Evolutionary conservation across 495 filamentous ascomycete genomes (phyloP), one percentile per base, ranked within the genome.

Genomic region (Cercophora samala): DNA sequence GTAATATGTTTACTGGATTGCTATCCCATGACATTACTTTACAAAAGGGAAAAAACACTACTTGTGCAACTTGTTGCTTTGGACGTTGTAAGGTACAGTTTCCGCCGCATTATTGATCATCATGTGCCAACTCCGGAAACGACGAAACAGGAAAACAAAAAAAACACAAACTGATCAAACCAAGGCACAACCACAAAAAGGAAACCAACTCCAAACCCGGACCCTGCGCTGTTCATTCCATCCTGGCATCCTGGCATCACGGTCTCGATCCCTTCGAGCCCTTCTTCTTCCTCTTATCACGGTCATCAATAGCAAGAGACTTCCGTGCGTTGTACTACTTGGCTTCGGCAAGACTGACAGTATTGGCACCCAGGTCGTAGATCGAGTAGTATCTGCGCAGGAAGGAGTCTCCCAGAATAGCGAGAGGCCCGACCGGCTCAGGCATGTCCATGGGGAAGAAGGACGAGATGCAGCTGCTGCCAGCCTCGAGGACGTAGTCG

Each of bases 371-470:
- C 52, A 97, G 82, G 79, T 99, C 91, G 74, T 98, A 99, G 74
- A 98, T 90, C 66, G 92, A 96, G 86, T 98, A 99, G 88, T 91
- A 99, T 79, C 84, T 92, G 78, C 96, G 87, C 75, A 99, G 87
- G 91, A 99, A 99, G 58, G 96, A 90, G 79, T 99, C 96, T 72
- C 96, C 96, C 37, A 99, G 87, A 68, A 99, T 98, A 56, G 92
- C 96, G 62, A 99, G 85, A 65, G 96, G 96, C 18, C 96, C 95
- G 66, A 90, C 88, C 5, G 93, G 93, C 73, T 89, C 90, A 23
- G 91, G 92, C 86, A 97, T 91, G 79, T 98, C 95, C 90, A 97
- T 96, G 71, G 94, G 94, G 88, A 97, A 94, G 83, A 99, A 96
- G 68, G 91, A 89, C 60, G 92, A 96, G 80, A 99, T 96, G 82